Conservation (phyloP, 106 monocot genomes). For the Phalaenopsis equestris region DNA sequence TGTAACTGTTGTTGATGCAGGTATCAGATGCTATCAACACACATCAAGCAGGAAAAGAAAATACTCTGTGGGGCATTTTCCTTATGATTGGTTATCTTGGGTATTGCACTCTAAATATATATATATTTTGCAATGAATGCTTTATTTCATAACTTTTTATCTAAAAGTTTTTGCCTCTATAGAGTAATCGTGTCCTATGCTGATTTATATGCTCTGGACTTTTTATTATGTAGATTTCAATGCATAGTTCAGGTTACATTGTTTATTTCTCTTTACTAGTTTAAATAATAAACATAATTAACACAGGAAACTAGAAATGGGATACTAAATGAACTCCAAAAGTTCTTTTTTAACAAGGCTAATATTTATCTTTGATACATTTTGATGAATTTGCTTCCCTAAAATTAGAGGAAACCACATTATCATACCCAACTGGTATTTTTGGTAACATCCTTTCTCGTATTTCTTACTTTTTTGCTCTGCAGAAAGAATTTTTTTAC, state of each 20-base stretch:
- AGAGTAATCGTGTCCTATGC: background rate
- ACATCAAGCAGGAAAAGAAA: constrained; percentile 70
- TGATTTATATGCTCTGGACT: background rate
- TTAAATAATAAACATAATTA: background rate
- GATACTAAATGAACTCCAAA: background rate
- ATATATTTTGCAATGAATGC: background rate
- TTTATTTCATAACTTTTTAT: background rate
- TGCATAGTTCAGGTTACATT: background rate
- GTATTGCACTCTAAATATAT: constrained; percentile 23
- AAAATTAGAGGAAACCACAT: background rate
- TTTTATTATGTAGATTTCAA: background rate
- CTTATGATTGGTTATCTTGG: constrained; percentile 95
- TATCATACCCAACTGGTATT: background rate
- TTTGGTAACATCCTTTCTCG: background rate
- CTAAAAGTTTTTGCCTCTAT: background rate
- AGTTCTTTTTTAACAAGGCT: background rate
- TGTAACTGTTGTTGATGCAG: constrained; percentile 16
- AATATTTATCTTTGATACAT: background rate
- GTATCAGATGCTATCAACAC: constrained; percentile 45
- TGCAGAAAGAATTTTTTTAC: background rate
- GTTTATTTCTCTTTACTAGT: background rate
- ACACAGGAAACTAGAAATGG: background rate
- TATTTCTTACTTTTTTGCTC: background rate
- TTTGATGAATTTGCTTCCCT: background rate
- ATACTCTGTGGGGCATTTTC: constrained; percentile 73